phyloP scores from a whole-genome alignment of 768 basidiomycete genomes.

The Phylloporus arenicola region DNA sequence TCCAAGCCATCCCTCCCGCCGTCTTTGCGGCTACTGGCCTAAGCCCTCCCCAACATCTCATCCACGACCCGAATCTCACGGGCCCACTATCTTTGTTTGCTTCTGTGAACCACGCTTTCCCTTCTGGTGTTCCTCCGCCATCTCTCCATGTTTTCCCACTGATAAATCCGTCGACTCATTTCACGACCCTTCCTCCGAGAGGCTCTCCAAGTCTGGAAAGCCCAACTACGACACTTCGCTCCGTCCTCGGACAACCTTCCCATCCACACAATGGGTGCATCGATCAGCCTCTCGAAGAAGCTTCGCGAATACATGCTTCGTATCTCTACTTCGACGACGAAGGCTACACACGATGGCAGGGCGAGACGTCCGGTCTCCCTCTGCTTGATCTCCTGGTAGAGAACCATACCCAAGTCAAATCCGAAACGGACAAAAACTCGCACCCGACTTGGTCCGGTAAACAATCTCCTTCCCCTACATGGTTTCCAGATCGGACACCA shows the following conservation, averaged over 20 bases:
- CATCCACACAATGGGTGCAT: slow-evolving; percentile 15
- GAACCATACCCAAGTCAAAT: slow-evolving; percentile 44
- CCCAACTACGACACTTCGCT: slow-evolving; percentile 37
- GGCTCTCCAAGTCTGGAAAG: slow-evolving; percentile 43
- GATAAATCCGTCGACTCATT: slow-evolving; percentile 77
- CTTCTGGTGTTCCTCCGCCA: slow-evolving; percentile 68
- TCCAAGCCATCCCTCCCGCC: slow-evolving; percentile 77
- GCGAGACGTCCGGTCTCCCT: slow-evolving; percentile 88
- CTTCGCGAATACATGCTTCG: slow-evolving; percentile 63
- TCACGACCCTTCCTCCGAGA: slow-evolving; percentile 44
- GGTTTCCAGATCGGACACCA: slow-evolving; percentile 82
- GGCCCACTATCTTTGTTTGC: slow-evolving; percentile 37
- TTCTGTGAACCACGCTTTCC: slow-evolving; percentile 37
- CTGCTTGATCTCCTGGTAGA: slow-evolving; percentile 81
- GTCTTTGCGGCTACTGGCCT: slow-evolving; percentile 63
- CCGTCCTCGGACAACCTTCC: slow-evolving; percentile 37
- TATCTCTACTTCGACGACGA: slow-evolving; percentile 87
- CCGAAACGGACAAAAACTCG: slow-evolving; percentile 27
- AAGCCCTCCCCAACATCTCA: slow-evolving; percentile 30
- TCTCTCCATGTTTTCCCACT: slow-evolving; percentile 74
- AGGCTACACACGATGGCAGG: slow-evolving; percentile 85
- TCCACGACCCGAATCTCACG: slow-evolving; percentile 28
- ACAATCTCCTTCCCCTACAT: slow-evolving; percentile 42
- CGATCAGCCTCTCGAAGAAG: slow-evolving; percentile 53
- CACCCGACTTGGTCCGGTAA: slow-evolving; percentile 28